Evolutionary conservation across 2,329 filamentous ascomycete species (phyloP).

Genomic region (Phyllachora maydis): DNA sequence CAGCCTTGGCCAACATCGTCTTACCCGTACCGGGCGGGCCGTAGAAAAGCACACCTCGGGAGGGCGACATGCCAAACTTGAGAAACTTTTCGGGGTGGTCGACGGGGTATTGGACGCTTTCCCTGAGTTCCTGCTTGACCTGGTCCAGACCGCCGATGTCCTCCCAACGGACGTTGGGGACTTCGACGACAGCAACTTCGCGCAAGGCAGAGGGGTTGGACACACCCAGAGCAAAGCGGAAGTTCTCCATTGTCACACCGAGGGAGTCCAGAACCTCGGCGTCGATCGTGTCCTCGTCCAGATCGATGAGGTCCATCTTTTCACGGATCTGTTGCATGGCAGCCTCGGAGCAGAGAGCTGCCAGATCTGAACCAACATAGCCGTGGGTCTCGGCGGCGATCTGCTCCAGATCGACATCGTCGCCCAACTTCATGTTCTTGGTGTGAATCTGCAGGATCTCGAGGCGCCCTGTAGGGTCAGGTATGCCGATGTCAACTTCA

Average conservation of each 20-base stretch:
- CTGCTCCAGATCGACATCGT: constrained; percentile 90
- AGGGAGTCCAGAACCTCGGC: constrained; percentile 96
- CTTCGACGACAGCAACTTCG: constrained; percentile 96
- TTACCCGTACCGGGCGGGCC: too few relatives aligned
- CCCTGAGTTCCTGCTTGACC: constrained; percentile 98
- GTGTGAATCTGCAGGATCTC: constrained; percentile 99
- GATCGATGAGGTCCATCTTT: constrained; percentile 99
- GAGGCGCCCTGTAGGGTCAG: constrained; percentile 91
- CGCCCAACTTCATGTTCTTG: constrained; percentile 99
- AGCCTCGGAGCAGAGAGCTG: constrained; percentile 93
- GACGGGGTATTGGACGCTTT: constrained; percentile 96
- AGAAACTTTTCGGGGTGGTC: constrained; percentile 99
- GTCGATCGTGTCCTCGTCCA: constrained; percentile 97
- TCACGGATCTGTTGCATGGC: constrained; percentile 99
- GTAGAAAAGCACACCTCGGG: constrained; percentile 96
- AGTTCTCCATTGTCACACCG: constrained; percentile 99
- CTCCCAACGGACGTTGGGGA: constrained; percentile 98
- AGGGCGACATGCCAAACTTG: constrained; percentile 97
- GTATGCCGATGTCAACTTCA: constrained; percentile 95
- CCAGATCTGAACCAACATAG: constrained; percentile 96
- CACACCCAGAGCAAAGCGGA: constrained; percentile 93
- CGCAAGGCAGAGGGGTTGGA: constrained; percentile 97
- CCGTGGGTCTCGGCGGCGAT: constrained; percentile 97
- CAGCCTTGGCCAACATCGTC: constrained; percentile 95
- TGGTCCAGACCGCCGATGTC: constrained; percentile 96